Evolutionary conservation across 768 basidiomycete genomes (phyloP), one percentile per base, ranked within the genome.

Genomic region (Mycena haematopus): DNA sequence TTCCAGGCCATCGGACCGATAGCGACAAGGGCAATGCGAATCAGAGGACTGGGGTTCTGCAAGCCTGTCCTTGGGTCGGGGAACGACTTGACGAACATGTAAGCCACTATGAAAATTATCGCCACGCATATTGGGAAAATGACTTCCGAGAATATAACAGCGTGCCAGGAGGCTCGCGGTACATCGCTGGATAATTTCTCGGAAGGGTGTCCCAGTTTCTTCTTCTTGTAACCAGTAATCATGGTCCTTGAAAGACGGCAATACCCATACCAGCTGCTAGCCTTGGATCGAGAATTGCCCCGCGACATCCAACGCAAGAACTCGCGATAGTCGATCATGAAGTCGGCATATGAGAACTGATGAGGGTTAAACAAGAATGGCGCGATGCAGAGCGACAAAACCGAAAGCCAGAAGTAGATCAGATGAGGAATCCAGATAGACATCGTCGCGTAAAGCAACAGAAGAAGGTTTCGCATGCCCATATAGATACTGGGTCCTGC

Each of bases 361-460:
- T 99, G 96, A n/a, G 97, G 97, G 78, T 99, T 99, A 87, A 99
- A 99, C 63, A 99, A 66, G 88, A 99, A 99, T 0, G 97, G 97
- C 36, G 97, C 95, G 69, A 99, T 85, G 77, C 94, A 96, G 21
- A 99, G 86, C 11, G 96, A 95, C 62, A 96, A 76, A 60, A 98
- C 94, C 17, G 97, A 96, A 74, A 94, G 85, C 96, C 96, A 99
- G 87, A 99, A 99, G 84, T 99, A 99, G 78, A 96, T 93, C 69
- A 99, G 81, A 77, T 94, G 91, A 6, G 93, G 93, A 60, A 93
- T 92, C 91, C 93, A 99, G 69, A 99, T 85, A 24, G 93, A 79
- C 80, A 99, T 82, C 47, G 95, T 93, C 69, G 90, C 88, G 73
- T 96, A 99, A 57, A 97, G 88, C 69, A 99, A 82, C 60, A 99